Base-by-base conservation (phyloP, 331 rosid species). In the Acacia pycnantha region DNA sequence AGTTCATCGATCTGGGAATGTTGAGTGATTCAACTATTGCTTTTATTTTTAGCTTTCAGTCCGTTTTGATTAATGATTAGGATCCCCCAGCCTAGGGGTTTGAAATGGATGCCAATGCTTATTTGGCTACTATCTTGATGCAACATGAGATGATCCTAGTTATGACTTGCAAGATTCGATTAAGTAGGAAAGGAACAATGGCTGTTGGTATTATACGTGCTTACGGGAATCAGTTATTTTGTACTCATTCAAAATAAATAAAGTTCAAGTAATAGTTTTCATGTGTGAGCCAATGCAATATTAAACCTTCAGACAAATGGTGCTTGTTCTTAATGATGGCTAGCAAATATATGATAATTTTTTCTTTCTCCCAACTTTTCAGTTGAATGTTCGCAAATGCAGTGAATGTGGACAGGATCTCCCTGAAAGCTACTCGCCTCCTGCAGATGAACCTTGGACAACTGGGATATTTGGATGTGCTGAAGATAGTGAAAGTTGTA, bases 361-460 rank as follows among this genome's bases (percentile, higher is more conserved):
- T 67, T 61, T 47, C 68, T 76, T 15, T 58, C 70, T 65, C 6
- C 11, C 24, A 24, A 66, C 47, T 79, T 78, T 59, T 68, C 87
- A 96, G 98, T 86, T 94, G 89, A 82, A 68, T 82, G 99, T 87
- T 76, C 93, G 87, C 74, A 96, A 86, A 84, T 96, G 99, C 84
- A 15, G 81, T 15, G 99, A 96, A 87, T 94, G 99, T 54, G 94
- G 98, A 47, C 99, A 96, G 78, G 90, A 91, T 0, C 91, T 96
- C n/a, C 99, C 99, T 26, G 98, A 96, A 82, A 94, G 97, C 88
- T 96, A 88, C 88, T 83, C 97, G 70, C 95, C 97, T 48, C 98
- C 94, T 46, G 93, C 93, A 1, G 97, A 96, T 85, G 99, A 96
- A 82, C 98, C 98, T 66, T 96, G 98, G 99, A 92, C 88, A 59